Evolutionary conservation across 805 yeast genomes (phyloP), one percentile per base, ranked within the genome.

Genomic region (Candida schatavii): DNA sequence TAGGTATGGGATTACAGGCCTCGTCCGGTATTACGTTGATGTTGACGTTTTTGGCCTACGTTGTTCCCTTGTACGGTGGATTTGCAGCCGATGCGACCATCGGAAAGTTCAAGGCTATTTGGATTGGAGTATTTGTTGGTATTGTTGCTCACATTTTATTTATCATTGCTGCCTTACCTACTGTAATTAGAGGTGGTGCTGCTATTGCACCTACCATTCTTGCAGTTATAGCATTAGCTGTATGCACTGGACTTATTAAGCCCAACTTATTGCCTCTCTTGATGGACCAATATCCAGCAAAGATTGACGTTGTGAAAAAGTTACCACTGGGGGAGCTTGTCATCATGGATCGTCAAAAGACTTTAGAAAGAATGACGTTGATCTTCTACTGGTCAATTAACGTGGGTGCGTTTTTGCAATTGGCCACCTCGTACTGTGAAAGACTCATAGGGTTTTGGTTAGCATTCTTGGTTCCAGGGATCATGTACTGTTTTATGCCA

Each of bases 311-410:
- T 39, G 77, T 86, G 42, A 75, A 72, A 58, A 77, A 74, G 3
- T 66, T 75, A 44, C 73, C 75, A 49, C 56, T 70, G 20, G 95
- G 95, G 43, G 81, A 80, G 55, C 72, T 74, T 37, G 90, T 85
- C 26, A 78, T 84, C 50, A 61, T 74, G 35, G 77, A 73, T 50
- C 65, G 75, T 41, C 70, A 67, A 50, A 60, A 68, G 41, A 56
- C 75, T 4, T 55, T 72, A 43, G 69, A 66, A 51, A 56, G 71
- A 52, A 66, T 66, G 57, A 51, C 74, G 15, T 61, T 75, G 55
- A 61, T 71, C 34, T 77, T 75, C 56, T 77, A 77, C 57, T 75
- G 79, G 78, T 61, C 75, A 39, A 77, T 78, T 49, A 78, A 75
- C 52, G 64, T 75, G 44, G 82, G 81, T 46, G 75, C 79, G 6